Evolutionary conservation across 192 early-diverging fungal species (phyloP).

Genomic region (Gorgonomyces haynaldii): DNA sequence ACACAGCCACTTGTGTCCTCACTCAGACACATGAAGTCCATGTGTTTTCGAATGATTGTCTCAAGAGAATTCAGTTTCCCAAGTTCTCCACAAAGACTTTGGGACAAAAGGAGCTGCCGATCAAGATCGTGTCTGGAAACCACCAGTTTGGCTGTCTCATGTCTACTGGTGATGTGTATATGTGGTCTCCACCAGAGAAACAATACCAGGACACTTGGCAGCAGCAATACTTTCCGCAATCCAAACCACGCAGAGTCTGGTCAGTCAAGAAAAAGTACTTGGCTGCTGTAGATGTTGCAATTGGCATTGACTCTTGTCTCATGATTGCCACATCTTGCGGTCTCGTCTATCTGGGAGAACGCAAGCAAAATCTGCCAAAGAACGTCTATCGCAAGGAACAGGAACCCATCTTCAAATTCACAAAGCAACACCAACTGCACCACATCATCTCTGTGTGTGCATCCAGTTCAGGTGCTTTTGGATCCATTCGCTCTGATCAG

Average conservation of each 20-base stretch:
- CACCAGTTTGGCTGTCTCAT: slow-evolving; percentile 28
- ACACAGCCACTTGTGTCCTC: slow-evolving; percentile 55
- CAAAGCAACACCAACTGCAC: slow-evolving; percentile 43
- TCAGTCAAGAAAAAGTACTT: slow-evolving; percentile 27
- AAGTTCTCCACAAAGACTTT: background rate
- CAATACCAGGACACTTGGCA: slow-evolving; percentile 22
- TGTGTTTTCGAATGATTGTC: slow-evolving; percentile 40
- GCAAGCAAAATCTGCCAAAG: no score
- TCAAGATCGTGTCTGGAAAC: slow-evolving; percentile 30
- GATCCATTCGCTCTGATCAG: slow-evolving; percentile 45
- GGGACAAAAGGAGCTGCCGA: background rate
- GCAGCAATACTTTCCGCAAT: slow-evolving; percentile 23
- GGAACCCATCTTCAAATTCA: slow-evolving; percentile 46
- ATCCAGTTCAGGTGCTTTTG: slow-evolving; percentile 52
- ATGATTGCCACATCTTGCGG: slow-evolving; percentile 55
- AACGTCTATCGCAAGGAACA: background rate
- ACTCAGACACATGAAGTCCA: slow-evolving; percentile 42
- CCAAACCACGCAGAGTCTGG: slow-evolving; percentile 58
- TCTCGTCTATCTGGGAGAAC: slow-evolving; percentile 40
- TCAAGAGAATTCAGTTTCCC: slow-evolving; percentile 39
- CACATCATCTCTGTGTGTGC: slow-evolving; percentile 44
- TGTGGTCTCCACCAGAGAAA: slow-evolving; percentile 31
- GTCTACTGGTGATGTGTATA: slow-evolving; percentile 39
- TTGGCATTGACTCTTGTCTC: slow-evolving; percentile 57
- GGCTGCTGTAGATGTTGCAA: slow-evolving; percentile 40